Evolutionary conservation across 139 green algal species (phyloP), one percentile per base, ranked within the genome.

Genomic region (Pleodorina starrii): DNA sequence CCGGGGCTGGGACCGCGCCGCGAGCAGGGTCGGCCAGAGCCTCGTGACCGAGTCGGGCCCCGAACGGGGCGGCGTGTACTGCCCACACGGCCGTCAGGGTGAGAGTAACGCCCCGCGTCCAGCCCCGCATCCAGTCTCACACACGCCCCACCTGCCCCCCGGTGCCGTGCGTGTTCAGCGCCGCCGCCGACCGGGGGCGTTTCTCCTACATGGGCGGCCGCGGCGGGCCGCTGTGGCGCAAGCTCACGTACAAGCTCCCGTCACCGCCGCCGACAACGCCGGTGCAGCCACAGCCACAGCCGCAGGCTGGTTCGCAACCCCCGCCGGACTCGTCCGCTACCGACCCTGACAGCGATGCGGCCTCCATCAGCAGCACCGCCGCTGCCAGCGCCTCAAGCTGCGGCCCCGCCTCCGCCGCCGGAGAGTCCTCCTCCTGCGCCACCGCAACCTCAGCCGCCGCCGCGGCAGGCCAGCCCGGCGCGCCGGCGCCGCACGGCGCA

Each of bases 181-280:
- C 95, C n/a, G 89, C 94, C 0, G 75, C 88, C 6, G 97, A 98
- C 78, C 84, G 97, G 0, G 94, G 91, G 5, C 92, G 98, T 32
- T 99, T 99, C 91, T 99, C 96, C 23, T 99, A 96, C 94, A 98
- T 99, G 94, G 98, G 97, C 5, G 94, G 94, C 0, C 80, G 75
- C 1, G 96, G 96, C 0, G 98, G 98, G 0, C 80, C 91, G 12
- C 91, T 98, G 43, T 99, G 96, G 96, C 90, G 91, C 69, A 92
- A 94, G 21, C 86, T 98, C 48, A 95, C 86, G 0, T 99, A 98
- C 89, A 63, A 66, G 6, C 92, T 98, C 51, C 89, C 87, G 7
- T 74, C 84, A 16, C 68, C 79, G 23, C 60, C 5, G 4, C 35
- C 16, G 35, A 66, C 54, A 12, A 12, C 54, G 6, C 6, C 54